These are phyloP conservation scores for Pueraria montana DNA, from an alignment of 306 rosid species.

Conservation along the genomic window DNA sequence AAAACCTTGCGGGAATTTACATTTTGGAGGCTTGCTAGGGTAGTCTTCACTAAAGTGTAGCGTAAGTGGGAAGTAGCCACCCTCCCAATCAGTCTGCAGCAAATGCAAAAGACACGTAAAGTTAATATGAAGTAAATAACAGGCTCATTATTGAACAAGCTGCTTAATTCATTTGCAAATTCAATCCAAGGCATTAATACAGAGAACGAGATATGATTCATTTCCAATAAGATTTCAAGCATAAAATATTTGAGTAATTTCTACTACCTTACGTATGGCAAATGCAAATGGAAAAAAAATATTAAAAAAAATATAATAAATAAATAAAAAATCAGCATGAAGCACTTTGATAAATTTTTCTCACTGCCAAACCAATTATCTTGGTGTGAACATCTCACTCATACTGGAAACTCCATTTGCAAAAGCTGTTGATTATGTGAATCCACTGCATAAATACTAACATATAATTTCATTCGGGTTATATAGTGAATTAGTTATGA, in stretches of 20 bases:
- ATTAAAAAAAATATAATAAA: too few species aligned
- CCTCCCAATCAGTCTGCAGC: conserved; percentile 98
- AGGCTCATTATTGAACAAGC: conserved; percentile 24
- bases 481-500: neutral
- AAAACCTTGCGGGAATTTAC: conserved; percentile 95
- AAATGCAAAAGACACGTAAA: conserved; percentile 15
- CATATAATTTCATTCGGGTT: neutral
- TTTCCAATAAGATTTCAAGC: neutral
- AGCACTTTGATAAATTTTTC: neutral
- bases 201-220: conserved; percentile 8
- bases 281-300: conserved; percentile 7
- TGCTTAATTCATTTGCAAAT: conserved; percentile 10
- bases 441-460: neutral
- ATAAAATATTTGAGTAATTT: conserved; percentile 23
- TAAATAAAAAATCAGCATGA: neutral
- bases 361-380: neutral
- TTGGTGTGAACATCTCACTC: neutral
- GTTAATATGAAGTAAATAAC: conserved; percentile 26
- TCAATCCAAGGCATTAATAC: conserved; percentile 17
- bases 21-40: conserved; percentile 99
- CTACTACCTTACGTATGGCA: neutral
- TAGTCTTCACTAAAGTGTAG: conserved; percentile 98
- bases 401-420: neutral
- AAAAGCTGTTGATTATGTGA: conserved; percentile 2
- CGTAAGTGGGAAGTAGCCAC: conserved; percentile 92